These are phyloP conservation scores for Luzula sylvatica DNA, from an alignment of 176 grass and related monocot genomes.

Conservation along the genomic window DNA sequence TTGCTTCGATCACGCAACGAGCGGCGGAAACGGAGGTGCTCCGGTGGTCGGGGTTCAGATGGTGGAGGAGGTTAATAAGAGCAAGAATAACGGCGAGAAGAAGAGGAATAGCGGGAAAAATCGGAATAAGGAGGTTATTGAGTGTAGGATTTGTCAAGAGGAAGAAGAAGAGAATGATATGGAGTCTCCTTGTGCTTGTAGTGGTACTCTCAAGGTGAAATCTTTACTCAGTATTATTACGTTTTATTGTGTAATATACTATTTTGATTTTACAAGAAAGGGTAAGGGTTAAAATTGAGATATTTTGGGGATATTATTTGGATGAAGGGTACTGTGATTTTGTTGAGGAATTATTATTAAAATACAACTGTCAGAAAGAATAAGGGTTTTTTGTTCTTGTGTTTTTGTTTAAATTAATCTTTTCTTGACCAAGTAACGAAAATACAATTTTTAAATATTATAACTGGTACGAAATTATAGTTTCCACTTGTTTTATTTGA, in stretches of 20 bases:
- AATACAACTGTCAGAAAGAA: too few relatives aligned
- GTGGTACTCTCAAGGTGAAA: slow-evolving; percentile 80
- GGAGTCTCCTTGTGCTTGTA: slow-evolving; percentile 90
- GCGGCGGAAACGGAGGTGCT: slow-evolving; percentile 24
- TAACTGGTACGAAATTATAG: too few relatives aligned
- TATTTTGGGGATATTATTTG: too few relatives aligned
- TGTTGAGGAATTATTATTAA: too few relatives aligned
- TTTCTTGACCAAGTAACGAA: too few relatives aligned
- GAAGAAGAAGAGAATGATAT: slow-evolving; percentile 74
- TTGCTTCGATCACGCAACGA: slow-evolving; percentile 28
- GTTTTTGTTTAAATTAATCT: too few relatives aligned
- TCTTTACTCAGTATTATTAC: not conserved
- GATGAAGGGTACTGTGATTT: too few relatives aligned
- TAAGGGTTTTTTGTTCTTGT: too few relatives aligned
- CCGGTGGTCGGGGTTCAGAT: slow-evolving; percentile 28
- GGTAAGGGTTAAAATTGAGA: too few relatives aligned
- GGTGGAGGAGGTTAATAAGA: slow-evolving; percentile 2
- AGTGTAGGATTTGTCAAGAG: slow-evolving; percentile 98
- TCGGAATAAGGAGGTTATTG: slow-evolving; percentile 27
- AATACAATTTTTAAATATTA: too few relatives aligned
- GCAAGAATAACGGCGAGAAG: not conserved
- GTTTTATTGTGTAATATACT: slow-evolving; percentile 3
- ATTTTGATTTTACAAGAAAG: slow-evolving; percentile 13
- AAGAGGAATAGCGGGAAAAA: slow-evolving; percentile 23
- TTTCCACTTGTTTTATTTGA: too few relatives aligned